phyloP scores from a whole-genome alignment of 1,284 basidiomycete species.

The Abortiporus biennis region DNA sequence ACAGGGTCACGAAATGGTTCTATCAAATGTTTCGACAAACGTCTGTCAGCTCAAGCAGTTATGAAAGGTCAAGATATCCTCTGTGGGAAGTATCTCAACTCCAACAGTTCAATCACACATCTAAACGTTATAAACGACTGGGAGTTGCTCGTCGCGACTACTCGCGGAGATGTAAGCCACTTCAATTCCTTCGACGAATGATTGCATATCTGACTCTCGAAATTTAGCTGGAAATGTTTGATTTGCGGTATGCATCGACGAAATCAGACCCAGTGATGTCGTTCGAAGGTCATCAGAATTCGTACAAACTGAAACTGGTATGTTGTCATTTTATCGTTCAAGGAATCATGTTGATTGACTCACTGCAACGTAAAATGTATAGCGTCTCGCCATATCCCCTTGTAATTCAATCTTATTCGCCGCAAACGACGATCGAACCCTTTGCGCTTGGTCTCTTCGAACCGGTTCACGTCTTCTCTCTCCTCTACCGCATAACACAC shows the following conservation, averaged over 20 bases:
- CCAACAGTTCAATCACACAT: slow-evolving; percentile 41
- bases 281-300: slow-evolving; percentile 53
- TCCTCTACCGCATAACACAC: background rate
- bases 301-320: slow-evolving; percentile 45
- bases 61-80: slow-evolving; percentile 34
- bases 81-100: slow-evolving; percentile 25
- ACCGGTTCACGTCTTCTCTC: slow-evolving; percentile 29
- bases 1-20: slow-evolving; percentile 58
- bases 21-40: slow-evolving; percentile 55
- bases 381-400: slow-evolving; percentile 60
- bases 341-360: background rate
- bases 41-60: slow-evolving; percentile 25
- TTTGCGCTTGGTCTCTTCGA: slow-evolving; percentile 62
- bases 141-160: slow-evolving; percentile 50
- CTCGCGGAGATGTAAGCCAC: slow-evolving; percentile 51
- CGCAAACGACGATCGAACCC: slow-evolving; percentile 57
- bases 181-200: background rate
- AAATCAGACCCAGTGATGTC: slow-evolving; percentile 34
- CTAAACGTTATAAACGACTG: slow-evolving; percentile 43
- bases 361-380: background rate
- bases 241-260: slow-evolving; percentile 52
- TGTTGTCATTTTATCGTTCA: slow-evolving; percentile 16
- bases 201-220: background rate
- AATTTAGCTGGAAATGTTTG: slow-evolving; percentile 54
- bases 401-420: slow-evolving; percentile 65